These are phyloP conservation scores for Leptographium wingfieldii DNA, from an alignment of 2,329 filamentous ascomycete species.

Conservation along the genomic window DNA sequence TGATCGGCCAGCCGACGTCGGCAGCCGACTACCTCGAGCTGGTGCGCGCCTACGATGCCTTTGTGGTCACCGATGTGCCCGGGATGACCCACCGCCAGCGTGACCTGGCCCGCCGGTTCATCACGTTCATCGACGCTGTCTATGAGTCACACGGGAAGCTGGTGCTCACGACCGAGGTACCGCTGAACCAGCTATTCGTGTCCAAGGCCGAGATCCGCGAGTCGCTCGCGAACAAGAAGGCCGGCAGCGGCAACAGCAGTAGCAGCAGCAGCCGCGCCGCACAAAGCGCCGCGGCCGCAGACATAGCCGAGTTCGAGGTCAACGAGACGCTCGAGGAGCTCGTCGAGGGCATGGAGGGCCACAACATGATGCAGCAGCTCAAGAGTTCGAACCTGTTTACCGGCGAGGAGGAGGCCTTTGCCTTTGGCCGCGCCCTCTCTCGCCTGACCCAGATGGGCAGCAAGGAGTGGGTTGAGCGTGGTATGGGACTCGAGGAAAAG, in stretches of 20 bases:
- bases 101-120: slow-evolving; percentile 84
- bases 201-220: slow-evolving; percentile 56
- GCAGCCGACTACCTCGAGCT: slow-evolving; percentile 94
- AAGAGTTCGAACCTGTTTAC: slow-evolving; percentile 81
- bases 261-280: slow-evolving; percentile 17
- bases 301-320: slow-evolving; percentile 26
- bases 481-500: slow-evolving; percentile 49
- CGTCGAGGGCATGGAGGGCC: slow-evolving; percentile 69
- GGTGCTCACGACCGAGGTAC: slow-evolving; percentile 80
- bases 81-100: slow-evolving; percentile 80
- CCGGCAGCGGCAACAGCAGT: slow-evolving; percentile 23
- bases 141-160: slow-evolving; percentile 92
- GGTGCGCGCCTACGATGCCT: slow-evolving; percentile 78
- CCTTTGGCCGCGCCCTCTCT: slow-evolving; percentile 80
- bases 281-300: neutral
- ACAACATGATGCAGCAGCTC: slow-evolving; percentile 64
- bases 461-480: slow-evolving; percentile 85
- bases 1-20: slow-evolving; percentile 78
- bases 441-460: slow-evolving; percentile 87
- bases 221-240: slow-evolving; percentile 28
- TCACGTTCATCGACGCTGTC: slow-evolving; percentile 93
- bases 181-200: slow-evolving; percentile 75
- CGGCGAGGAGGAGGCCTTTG: slow-evolving; percentile 92
- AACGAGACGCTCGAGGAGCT: slow-evolving; percentile 64
- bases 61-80: slow-evolving; percentile 82